A percentile compares a stretch with the other conserved stretches of the same genome.
Evolutionary conservation across 805 yeast species (phyloP).

Genomic region (Allodekkera sacchari): DNA sequence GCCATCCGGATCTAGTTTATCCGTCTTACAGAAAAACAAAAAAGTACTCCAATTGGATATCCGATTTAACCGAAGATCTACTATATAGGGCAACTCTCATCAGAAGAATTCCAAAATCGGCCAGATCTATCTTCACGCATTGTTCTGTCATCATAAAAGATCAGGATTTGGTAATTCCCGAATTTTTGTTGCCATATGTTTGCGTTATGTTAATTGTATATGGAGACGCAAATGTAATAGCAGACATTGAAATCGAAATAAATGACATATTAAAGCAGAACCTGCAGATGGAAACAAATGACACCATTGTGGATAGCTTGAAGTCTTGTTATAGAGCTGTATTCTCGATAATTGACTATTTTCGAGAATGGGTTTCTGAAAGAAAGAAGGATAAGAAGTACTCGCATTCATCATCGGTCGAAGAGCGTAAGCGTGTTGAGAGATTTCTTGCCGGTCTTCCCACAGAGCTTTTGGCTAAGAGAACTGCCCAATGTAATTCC

Average conservation of each 20-base stretch:
- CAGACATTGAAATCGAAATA: slow-evolving; percentile 52
- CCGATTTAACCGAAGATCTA: slow-evolving; percentile 58
- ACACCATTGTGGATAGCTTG: slow-evolving; percentile 46
- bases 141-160: slow-evolving; percentile 59
- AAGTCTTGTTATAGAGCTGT: slow-evolving; percentile 63
- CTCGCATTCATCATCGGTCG: slow-evolving; percentile 1
- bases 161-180: slow-evolving; percentile 62
- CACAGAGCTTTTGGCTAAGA: slow-evolving; percentile 58
- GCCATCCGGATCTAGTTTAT: slow-evolving; percentile 38
- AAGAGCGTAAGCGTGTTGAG: slow-evolving; percentile 27
- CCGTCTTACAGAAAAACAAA: slow-evolving; percentile 57
- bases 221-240: slow-evolving; percentile 28
- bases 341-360: slow-evolving; percentile 74
- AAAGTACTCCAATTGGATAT: slow-evolving; percentile 65
- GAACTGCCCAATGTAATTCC: slow-evolving; percentile 77
- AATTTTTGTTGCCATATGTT: slow-evolving; percentile 72
- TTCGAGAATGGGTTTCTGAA: slow-evolving; percentile 62
- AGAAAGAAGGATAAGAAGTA: slow-evolving; percentile 24
- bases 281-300: slow-evolving; percentile 36
- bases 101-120: slow-evolving; percentile 18
- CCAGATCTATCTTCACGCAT: slow-evolving; percentile 45
- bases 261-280: slow-evolving; percentile 45
- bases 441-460: slow-evolving; percentile 50
- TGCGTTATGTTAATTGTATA: slow-evolving; percentile 36
- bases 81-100: slow-evolving; percentile 33